phyloP scores from a whole-genome alignment of 2,329 filamentous ascomycete species.

The Paramyrothecium sp. region DNA sequence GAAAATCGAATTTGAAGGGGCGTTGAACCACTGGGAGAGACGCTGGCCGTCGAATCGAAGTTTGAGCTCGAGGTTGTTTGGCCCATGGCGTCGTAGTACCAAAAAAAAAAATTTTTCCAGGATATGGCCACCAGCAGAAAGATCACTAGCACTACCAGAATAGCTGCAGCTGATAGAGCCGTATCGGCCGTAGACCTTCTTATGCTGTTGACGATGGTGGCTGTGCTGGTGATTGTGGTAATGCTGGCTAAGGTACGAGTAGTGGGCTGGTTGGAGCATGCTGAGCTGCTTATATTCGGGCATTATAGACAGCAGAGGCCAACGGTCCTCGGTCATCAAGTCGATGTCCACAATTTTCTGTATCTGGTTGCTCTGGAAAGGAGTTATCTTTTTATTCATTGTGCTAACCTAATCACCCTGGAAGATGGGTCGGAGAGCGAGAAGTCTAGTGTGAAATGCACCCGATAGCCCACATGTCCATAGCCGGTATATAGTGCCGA shows the following conservation, averaged over 20 bases:
- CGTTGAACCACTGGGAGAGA: no score
- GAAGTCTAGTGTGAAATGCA: conserved; percentile 93
- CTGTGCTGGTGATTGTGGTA: conserved; percentile 45
- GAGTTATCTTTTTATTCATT: conserved; percentile 96
- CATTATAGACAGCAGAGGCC: conserved; percentile 82
- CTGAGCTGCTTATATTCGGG: conserved; percentile 77
- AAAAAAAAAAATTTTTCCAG: conserved; percentile 83
- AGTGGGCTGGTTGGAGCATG: conserved; percentile 49
- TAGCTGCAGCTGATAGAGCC: conserved; percentile 23
- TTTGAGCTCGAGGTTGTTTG: conserved; percentile 42
- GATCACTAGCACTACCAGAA: conserved; percentile 36
- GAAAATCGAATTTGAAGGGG: no score
- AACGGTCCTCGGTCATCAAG: conserved; percentile 81
- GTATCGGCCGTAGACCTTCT: conserved; percentile 26
- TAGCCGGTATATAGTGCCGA: conserved; percentile 91
- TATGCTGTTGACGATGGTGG: conserved; percentile 38
- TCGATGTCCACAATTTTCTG: conserved; percentile 98
- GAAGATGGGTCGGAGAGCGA: conserved; percentile 90
- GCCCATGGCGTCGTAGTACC: conserved; percentile 72
- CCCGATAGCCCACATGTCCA: conserved; percentile 96
- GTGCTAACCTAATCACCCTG: conserved; percentile 99
- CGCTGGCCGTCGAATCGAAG: conserved; percentile 8
- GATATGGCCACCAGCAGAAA: conserved; percentile 33
- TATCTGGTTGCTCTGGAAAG: conserved; percentile 98
- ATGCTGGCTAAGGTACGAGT: conserved; percentile 40